Base-by-base conservation (phyloP, 2,329 filamentous ascomycete species). In the Hymenoscyphus occultus region DNA sequence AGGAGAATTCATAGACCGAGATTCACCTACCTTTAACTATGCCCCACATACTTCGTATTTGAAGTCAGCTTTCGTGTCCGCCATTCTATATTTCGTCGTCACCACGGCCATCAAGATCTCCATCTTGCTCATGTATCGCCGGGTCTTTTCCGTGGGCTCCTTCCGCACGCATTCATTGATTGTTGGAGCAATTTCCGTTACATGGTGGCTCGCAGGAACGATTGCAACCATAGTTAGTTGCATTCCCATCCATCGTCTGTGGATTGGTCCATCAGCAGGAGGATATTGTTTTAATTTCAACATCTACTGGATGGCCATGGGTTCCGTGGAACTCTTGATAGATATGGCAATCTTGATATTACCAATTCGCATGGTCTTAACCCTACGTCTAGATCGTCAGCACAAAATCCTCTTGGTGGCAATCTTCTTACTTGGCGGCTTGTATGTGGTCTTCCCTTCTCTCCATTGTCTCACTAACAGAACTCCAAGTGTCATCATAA, bases 401-500 rank as follows among this genome's bases (percentile, higher is more conserved):
- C 45, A 62, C 28, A 62, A 62, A 16, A 16, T 62, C 9, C 28
- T 57, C 22, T 39, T 62, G 7, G 35, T 39, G 6, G 60, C 32
- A n/a, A 45, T 62, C n/a, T 62, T 62, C 60, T 32, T 62, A 16
- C 60, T 62, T 16, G 60, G 60, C 42, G 60, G 45, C 45, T 62
- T 62, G 60, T 62, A 62, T 12, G 60, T 62, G 9, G 14, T 12
- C 32, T 40, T 39, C 13, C 5, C 9, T 12, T 22, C 3, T 14
- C 22, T 5, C 3, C 3, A 28, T 54, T 28, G 31, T 22, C 42
- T 28, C 35, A 61, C n/a, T 35, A 32, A 54, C 13, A 19, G 22
- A 54, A 12, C 13, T 19, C 19, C 48, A 54, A 67, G 65, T 59
- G 65, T 67, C 31, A 48, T 67, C 3, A 13, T 67, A 13, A 65